Percentiles rank a stretch among this genome's conserved stretches.
Conservation (phyloP, 768 basidiomycete species). For the Lentinula lateritia region DNA sequence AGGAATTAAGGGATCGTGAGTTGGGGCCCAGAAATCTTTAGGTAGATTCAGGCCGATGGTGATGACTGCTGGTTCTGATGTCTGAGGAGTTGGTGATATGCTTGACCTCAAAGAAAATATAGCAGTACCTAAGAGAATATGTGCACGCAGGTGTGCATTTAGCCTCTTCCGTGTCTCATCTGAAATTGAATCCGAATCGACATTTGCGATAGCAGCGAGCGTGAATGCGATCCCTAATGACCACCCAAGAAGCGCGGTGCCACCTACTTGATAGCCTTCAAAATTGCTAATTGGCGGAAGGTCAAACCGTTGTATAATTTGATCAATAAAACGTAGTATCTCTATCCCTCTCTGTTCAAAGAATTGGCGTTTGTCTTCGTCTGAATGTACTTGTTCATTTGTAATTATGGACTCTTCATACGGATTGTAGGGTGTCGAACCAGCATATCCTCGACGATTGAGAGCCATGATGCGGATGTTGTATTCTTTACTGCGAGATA, state of each 20-base stretch:
- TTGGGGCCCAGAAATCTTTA: constrained; percentile 18
- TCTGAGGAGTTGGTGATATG: neutral
- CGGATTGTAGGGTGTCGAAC: constrained; percentile 26
- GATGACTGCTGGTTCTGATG: constrained; percentile 21
- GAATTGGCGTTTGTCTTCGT: constrained; percentile 18
- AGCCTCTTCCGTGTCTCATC: constrained; percentile 13
- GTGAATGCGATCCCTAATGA: constrained; percentile 23
- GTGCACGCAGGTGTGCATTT: constrained; percentile 15
- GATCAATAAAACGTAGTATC: constrained; percentile 24
- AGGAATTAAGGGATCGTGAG: constrained; percentile 19
- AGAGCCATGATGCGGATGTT: constrained; percentile 29
- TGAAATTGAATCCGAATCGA: constrained; percentile 12
- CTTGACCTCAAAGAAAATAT: neutral
- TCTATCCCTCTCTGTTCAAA: constrained; percentile 26
- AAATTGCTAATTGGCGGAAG: constrained; percentile 18
- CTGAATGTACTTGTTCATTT: constrained; percentile 9
- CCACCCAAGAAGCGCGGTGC: constrained; percentile 28
- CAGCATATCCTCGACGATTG: constrained; percentile 30
- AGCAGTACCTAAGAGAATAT: constrained; percentile 21
- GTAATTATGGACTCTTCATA: constrained; percentile 18
- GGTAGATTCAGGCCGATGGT: constrained; percentile 20
- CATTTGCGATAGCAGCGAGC: constrained; percentile 17
- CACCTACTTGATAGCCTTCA: constrained; percentile 13
- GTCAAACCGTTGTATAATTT: constrained; percentile 21
- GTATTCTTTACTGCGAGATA: constrained; percentile 16